Evolutionary conservation across 179 eudicot species (phyloP).

Genomic region (Heliamphora pulchella): DNA sequence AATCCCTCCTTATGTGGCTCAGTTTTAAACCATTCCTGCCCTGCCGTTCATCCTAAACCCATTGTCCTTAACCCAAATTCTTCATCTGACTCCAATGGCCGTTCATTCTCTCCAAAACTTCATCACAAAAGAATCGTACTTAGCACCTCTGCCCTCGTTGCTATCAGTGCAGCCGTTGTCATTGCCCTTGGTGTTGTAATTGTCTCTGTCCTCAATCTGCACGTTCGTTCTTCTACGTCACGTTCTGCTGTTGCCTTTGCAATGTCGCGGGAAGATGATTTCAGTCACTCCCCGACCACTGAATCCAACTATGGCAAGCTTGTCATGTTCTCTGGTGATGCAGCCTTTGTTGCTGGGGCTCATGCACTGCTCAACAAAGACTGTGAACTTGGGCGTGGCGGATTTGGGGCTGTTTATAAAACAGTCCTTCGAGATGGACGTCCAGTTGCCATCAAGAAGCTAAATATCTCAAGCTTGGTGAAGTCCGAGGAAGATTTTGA

Average conservation of each 20-base stretch:
- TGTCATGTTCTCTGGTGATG: conserved; percentile 80
- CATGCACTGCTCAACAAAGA: conserved; percentile 78
- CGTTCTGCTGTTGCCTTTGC: conserved; percentile 51
- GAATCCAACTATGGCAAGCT: conserved; percentile 80
- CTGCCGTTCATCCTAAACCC: conserved; percentile 74
- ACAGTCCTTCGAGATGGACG: conserved; percentile 66
- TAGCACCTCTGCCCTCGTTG: conserved; percentile 74
- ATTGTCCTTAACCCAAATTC: conserved; percentile 79
- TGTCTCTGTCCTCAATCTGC: conserved; percentile 69
- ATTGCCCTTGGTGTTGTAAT: conserved; percentile 71
- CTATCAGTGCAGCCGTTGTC: conserved; percentile 80
- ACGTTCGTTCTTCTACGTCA: conserved; percentile 48
- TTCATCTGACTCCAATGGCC: conserved; percentile 42
- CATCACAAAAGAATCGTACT: conserved; percentile 52
- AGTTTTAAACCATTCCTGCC: conserved; percentile 42
- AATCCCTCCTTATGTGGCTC: conserved; percentile 82
- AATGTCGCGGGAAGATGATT: conserved; percentile 62
- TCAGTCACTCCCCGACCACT: conserved; percentile 53
- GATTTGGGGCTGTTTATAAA: conserved; percentile 83
- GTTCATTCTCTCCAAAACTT: conserved; percentile 34
- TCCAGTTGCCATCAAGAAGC: conserved; percentile 79
- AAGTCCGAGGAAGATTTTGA: conserved; percentile 87
- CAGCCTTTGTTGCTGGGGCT: conserved; percentile 65
- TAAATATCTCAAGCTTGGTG: conserved; percentile 73
- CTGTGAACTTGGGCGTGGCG: conserved; percentile 88